phyloP scores from a whole-genome alignment of 2,329 filamentous ascomycete species.

The Calcarisporium arbuscula region DNA sequence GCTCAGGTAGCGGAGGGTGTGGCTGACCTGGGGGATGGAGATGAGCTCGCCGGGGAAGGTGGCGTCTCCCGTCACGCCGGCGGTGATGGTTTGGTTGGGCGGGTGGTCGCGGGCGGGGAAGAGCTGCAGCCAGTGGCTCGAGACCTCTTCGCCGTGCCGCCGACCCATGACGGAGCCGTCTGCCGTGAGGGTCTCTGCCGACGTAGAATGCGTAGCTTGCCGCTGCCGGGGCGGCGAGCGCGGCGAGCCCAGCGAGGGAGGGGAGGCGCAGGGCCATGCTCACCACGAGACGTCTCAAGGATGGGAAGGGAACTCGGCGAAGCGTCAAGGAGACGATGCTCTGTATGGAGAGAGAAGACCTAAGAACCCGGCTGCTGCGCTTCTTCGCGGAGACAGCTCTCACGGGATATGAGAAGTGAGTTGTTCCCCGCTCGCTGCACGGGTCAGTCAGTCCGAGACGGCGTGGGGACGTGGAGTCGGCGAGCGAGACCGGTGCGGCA shows the following conservation, averaged over 20 bases:
- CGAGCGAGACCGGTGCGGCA: too few species aligned
- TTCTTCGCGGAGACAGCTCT: too few species aligned
- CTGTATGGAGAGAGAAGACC: too few species aligned
- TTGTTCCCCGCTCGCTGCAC: too few species aligned
- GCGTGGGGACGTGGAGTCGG: too few species aligned
- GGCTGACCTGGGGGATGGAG: slow-evolving; percentile 17
- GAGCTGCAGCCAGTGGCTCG: slow-evolving; percentile 39
- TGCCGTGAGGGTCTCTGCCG: slow-evolving; percentile 35
- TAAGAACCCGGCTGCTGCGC: too few species aligned
- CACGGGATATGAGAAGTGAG: too few species aligned
- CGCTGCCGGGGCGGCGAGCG: slow-evolving; percentile 10
- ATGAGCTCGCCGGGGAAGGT: slow-evolving; percentile 23
- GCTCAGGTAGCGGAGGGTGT: slow-evolving; percentile 20
- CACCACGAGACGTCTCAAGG: not conserved
- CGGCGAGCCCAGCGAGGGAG: not conserved
- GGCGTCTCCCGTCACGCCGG: slow-evolving; percentile 34
- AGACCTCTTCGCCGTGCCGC: slow-evolving; percentile 41
- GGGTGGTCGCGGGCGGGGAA: slow-evolving; percentile 34
- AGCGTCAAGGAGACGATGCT: too few species aligned
- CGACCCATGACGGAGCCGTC: slow-evolving; percentile 36
- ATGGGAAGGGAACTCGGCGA: too few species aligned
- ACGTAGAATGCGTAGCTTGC: slow-evolving; percentile 44
- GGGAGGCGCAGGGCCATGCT: not conserved
- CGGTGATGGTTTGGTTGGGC: slow-evolving; percentile 33
- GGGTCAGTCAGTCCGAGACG: too few species aligned